Evolutionary conservation across 495 filamentous ascomycete genomes (phyloP).

Genomic region (Rusavskia elegans): DNA sequence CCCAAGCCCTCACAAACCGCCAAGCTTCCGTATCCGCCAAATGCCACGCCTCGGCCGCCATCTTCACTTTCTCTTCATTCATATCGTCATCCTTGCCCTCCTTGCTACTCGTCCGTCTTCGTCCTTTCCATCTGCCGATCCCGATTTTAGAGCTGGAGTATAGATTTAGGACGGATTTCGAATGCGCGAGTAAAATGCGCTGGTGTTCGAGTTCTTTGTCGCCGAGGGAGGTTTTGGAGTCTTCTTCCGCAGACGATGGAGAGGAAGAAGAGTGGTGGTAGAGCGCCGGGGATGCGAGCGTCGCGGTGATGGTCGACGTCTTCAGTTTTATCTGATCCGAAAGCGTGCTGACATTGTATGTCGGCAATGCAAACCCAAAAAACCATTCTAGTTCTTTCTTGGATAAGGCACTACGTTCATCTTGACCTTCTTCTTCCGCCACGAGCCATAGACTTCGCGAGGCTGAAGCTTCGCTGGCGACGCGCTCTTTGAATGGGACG

Average conservation of each 20-base stretch:
- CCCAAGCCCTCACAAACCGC: constrained; percentile 69
- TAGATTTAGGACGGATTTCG: constrained; percentile 22
- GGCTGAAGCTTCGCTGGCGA: constrained; percentile 46
- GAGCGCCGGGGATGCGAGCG: neutral
- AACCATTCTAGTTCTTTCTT: constrained; percentile 60
- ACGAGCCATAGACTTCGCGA: constrained; percentile 64
- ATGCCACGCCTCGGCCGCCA: constrained; percentile 80
- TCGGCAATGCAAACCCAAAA: constrained; percentile 72
- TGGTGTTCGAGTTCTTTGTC: neutral
- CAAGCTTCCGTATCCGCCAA: constrained; percentile 85
- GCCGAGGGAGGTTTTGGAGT: neutral
- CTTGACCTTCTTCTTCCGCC: constrained; percentile 18
- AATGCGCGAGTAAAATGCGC: constrained; percentile 12
- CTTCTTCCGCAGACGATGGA: too few relatives aligned
- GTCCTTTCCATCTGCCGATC: neutral
- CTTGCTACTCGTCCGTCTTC: constrained; percentile 14
- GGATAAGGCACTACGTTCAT: constrained; percentile 14
- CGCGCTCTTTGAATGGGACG: constrained; percentile 62
- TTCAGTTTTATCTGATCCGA: neutral
- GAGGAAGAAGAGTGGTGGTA: neutral
- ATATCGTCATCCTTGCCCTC: constrained; percentile 8
- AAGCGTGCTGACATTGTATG: constrained; percentile 10
- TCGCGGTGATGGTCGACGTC: neutral
- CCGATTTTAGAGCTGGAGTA: neutral
- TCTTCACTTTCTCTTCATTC: constrained; percentile 25